Percentiles rank a stretch among this genome's conserved stretches.
These are phyloP conservation scores for Carallia pectinifolia DNA, from an alignment of 345 rosid species.

Conservation along the genomic window DNA sequence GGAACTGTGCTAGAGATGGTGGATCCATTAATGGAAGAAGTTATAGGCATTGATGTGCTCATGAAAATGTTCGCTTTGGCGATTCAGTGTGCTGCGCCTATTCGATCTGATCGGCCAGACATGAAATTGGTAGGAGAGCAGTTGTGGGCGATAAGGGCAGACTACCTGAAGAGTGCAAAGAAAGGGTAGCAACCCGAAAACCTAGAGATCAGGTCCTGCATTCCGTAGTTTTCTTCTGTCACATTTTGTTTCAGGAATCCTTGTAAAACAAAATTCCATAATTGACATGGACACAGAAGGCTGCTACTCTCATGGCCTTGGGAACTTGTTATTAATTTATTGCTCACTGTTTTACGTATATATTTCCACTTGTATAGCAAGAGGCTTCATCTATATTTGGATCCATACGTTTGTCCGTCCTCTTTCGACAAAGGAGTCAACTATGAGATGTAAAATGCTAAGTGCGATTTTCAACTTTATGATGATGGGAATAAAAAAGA, in stretches of 20 bases:
- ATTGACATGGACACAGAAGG: background rate
- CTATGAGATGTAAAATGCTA: no score
- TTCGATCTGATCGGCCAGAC: constrained; percentile 68
- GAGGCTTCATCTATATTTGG: background rate
- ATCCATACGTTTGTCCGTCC: no score
- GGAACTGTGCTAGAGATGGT: constrained; percentile 51
- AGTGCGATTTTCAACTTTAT: no score
- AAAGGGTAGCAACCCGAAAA: constrained; percentile 12
- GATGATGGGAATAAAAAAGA: no score
- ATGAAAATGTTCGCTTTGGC: constrained; percentile 72
- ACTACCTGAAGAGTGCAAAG: constrained; percentile 48
- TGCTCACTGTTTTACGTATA: background rate
- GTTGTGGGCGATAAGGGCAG: constrained; percentile 87
- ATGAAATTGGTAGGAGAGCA: constrained; percentile 82
- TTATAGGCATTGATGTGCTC: constrained; percentile 44
- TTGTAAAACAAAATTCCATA: background rate
- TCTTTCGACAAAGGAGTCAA: no score
- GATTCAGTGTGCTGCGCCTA: constrained; percentile 84
- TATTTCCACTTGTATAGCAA: background rate
- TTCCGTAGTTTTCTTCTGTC: background rate
- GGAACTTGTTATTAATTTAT: background rate
- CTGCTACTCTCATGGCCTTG: background rate
- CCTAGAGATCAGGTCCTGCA: background rate
- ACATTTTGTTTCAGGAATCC: background rate
- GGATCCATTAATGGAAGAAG: constrained; percentile 65